Base-by-base conservation (phyloP, 495 filamentous ascomycete genomes). In the Neurospora hispaniola region DNA sequence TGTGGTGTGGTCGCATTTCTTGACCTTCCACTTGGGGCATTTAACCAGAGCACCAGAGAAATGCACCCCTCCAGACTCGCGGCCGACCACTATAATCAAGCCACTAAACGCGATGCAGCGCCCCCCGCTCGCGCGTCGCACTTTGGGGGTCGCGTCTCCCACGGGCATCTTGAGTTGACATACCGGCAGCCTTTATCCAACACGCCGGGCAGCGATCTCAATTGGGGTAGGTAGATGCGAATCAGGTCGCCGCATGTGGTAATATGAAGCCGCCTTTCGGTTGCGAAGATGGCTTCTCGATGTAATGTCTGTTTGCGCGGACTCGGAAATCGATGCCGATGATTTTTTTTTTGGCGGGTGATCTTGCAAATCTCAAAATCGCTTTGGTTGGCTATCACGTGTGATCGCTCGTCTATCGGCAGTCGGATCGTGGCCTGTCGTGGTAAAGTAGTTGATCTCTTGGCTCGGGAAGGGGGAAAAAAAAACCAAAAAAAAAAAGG, bases 341-440 rank as follows among this genome's bases (percentile, higher is more conserved):
- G 23, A 6, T 46, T 46, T 23, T 5, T 54, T 27, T 31, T 23
- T 59, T 54, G 14, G 12, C 16, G 2, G 54, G 31, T 16, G 1
- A 27, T 66, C 54, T 38, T 38, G 54, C 54, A 66, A 66, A 35
- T 16, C 23, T 3, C 23, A 2, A 27, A 59, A 59, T 27, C 12
- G 48, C 20, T 42, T n/a, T 62, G 41, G 20, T 31, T 59, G 70
- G 40, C 54, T 42, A 71, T 71, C 11, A 71, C 70, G 70, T 74
- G 71, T 78, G 75, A 73, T 78, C 74, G 81, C 78, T 79, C 43
- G 41, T 59, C 74, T 72, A 72, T 74, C 72, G 68, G 72, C 71
- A 71, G 75, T 80, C 76, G 79, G 81, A 77, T 76, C 73, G 74
- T 42, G 54, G 59, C 27, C 39, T 59, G 77, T 83, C 82, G 83